Evolutionary conservation across 495 filamentous ascomycete species (phyloP).

Genomic region (Pseudevernia furfuracea): DNA sequence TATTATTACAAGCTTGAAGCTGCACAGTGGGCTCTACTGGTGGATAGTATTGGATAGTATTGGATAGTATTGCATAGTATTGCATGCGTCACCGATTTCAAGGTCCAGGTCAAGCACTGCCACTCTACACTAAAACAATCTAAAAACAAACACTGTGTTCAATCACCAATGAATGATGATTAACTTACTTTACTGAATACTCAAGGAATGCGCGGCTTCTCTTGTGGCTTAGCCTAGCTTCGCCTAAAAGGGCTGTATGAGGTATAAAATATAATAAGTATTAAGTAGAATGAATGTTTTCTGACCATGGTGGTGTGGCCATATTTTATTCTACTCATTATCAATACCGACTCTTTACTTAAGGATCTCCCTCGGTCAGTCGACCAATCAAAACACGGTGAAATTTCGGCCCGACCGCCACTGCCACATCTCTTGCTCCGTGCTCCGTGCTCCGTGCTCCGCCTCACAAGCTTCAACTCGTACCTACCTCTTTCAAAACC

Average conservation of each 20-base stretch:
- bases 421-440: neutral
- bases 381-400: neutral
- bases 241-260: neutral
- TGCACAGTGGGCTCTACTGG: too few relatives aligned
- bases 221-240: constrained; percentile 4
- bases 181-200: too few relatives aligned
- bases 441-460: too few relatives aligned
- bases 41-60: too few relatives aligned
- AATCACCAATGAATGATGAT: too few relatives aligned
- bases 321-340: too few relatives aligned
- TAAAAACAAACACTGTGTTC: neutral
- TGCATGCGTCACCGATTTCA: too few relatives aligned
- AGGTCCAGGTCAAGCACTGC: neutral
- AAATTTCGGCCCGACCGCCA: neutral
- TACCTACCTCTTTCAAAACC: too few relatives aligned
- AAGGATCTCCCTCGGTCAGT: too few relatives aligned
- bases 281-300: neutral
- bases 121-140: neutral
- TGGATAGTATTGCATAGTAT: neutral
- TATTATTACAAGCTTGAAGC: too few relatives aligned
- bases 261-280: neutral
- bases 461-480: neutral
- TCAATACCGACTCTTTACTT: too few relatives aligned
- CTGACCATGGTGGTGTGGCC: too few relatives aligned
- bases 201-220: neutral